phyloP scores from a whole-genome alignment of 2,329 filamentous ascomycete species.

The Colletotrichum agaves region DNA sequence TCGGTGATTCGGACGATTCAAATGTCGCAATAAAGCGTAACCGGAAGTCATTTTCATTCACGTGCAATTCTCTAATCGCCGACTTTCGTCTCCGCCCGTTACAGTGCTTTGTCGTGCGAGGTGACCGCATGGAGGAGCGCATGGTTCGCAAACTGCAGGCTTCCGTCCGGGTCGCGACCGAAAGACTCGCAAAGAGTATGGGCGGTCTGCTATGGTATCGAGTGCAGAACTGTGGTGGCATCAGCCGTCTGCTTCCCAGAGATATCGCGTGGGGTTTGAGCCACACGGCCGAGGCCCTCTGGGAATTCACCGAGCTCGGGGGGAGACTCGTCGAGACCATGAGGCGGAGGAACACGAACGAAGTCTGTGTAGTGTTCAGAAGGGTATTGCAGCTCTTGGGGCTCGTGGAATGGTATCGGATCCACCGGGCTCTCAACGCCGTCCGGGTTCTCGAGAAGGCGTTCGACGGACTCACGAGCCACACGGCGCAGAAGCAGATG shows the following conservation, averaged over 20 bases:
- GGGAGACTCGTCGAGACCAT: constrained; percentile 13
- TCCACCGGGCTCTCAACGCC: constrained; percentile 26
- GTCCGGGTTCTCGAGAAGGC: constrained; percentile 11
- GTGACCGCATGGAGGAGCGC: neutral
- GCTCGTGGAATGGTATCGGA: constrained; percentile 16
- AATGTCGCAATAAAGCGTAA: neutral
- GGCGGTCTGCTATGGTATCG: neutral
- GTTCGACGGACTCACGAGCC: neutral
- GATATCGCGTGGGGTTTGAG: neutral
- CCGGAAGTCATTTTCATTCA: neutral
- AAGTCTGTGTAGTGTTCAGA: neutral
- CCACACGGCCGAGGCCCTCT: neutral
- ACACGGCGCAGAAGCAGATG: neutral
- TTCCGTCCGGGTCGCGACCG: neutral
- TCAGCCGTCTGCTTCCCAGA: neutral
- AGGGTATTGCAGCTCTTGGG: constrained; percentile 4
- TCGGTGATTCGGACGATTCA: neutral
- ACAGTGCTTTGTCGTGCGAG: neutral
- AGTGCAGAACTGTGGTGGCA: neutral
- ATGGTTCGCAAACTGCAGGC: constrained; percentile 4
- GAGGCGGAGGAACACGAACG: neutral
- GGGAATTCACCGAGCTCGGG: neutral
- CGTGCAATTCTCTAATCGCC: neutral
- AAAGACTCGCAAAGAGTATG: constrained; percentile 17
- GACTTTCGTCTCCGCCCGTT: neutral